Evolutionary conservation across 169 alveolate species (phyloP), one percentile per base, ranked within the genome.

Genomic region (Plasmodium gonderi): DNA sequence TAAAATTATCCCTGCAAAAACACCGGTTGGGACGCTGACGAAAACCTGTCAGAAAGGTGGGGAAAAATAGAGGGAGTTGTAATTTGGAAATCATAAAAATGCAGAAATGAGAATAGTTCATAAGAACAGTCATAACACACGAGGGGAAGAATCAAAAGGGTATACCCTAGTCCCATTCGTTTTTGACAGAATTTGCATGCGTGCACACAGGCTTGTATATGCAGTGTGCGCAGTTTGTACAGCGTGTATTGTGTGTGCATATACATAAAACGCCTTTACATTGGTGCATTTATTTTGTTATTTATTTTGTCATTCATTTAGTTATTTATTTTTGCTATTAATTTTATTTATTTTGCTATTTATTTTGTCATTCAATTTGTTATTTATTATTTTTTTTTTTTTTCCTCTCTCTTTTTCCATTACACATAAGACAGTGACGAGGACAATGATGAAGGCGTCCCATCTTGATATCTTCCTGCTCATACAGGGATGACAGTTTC

Each of bases 371-470:
- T 42, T 42, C 9, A n/a, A n/a, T 42, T 42, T 42, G 51, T 4
- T 42, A 42, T 42, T 42, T 42, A 6, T 42, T 42, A 6, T 7
- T 64, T 7, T 17, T 14, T 40, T 54, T 26, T 79, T 38, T 38
- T 90, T 42, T 74, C 54, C 38, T 90, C 64, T 77, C n/a, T 75
- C n/a, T 51, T 33, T 29, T 38, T 14, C 9, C 20, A 26, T 78
- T 92, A 92, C 96, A 67, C 98, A 96, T 76, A 92, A 29, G 77
- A 95, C 49, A 40, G 98, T 95, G 29, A 96, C 98, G 26, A 92
- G 80, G 44, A 96, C 94, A n/a, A 96, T 95, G 82, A 96, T 95
- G 85, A 95, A 75, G 31, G 98, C 98, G 77, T 96, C 98, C 74
- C 95, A 95, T 45, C 98, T 67, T 26, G 97, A 82, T 79, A 96